Evolutionary conservation across 169 alveolate genomes (phyloP).

Genomic region (Eimeria necatrix): DNA sequence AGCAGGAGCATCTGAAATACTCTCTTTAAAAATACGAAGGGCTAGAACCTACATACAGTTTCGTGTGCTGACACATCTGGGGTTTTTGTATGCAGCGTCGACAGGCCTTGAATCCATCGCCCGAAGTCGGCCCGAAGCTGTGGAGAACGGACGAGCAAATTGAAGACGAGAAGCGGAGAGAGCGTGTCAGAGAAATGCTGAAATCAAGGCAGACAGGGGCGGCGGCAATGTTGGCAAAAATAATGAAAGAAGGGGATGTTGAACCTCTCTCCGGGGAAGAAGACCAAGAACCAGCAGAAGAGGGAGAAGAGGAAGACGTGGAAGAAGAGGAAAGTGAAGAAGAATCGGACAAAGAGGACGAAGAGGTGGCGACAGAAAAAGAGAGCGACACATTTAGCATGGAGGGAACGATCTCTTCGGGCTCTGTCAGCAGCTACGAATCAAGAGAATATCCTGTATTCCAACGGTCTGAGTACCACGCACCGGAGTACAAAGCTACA

Average conservation of each 20-base stretch:
- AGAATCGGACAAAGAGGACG: background rate
- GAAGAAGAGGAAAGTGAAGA: slow-evolving; percentile 42
- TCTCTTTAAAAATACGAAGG: no score
- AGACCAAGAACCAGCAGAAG: background rate
- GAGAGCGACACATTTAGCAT: background rate
- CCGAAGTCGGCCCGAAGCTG: background rate
- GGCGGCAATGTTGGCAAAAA: slow-evolving; percentile 40
- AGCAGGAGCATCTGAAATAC: background rate
- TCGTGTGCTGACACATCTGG: background rate
- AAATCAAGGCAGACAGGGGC: background rate
- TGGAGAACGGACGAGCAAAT: slow-evolving; percentile 8
- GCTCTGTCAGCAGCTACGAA: slow-evolving; percentile 37
- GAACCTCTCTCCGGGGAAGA: background rate
- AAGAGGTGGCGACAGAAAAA: background rate
- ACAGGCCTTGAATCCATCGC: slow-evolving; percentile 5
- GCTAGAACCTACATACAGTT: no score
- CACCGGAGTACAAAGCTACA: slow-evolving; percentile 52
- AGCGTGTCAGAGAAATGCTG: slow-evolving; percentile 43
- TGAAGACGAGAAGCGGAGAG: slow-evolving; percentile 27
- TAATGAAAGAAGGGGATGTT: slow-evolving; percentile 5
- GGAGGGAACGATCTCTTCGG: slow-evolving; percentile 41
- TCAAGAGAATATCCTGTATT: slow-evolving; percentile 43
- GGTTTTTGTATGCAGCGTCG: slow-evolving; percentile 48
- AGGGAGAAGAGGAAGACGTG: slow-evolving; percentile 25
- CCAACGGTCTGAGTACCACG: slow-evolving; percentile 32